Base-by-base conservation (phyloP, 257 asterid species). In the Dorcoceras hygrometricum region DNA sequence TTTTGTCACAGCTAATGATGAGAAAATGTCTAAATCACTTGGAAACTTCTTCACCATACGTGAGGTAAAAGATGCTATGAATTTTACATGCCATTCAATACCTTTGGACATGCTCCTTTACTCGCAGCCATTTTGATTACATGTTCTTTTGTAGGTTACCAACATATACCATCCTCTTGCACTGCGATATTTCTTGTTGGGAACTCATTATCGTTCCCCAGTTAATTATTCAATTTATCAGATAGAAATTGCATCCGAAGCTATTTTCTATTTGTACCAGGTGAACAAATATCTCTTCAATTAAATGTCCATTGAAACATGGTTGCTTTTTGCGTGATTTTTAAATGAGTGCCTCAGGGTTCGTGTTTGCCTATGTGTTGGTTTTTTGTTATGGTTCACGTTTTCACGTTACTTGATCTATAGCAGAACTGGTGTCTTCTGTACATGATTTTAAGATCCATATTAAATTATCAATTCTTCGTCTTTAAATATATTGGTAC, bases 31-130 rank as follows among this genome's bases (percentile, higher is more conserved):
- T 0, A 92, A 89, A 65, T 92, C 98, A 5, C 67, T 82, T 22
- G 90, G 90, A 31, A 89, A 92, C 71, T 87, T 89, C 73, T 89
- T 89, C 81, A 89, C 98, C 68, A 89, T 92, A 57, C 89, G 97
- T 36, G 84, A 89, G 95, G 98, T 87, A 86, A 39, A 68, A 53
- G 20, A 22, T 71, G 46, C 29, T 18, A 23, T 31, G 54, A 62
- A 8, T 26, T 4, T 39, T 14, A 6, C 6, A 26, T 57, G 48
- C 29, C 23, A 18, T 65, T 57, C 68, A 53, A 28, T 75, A 0
- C 4, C 19, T 57, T 20, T 24, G 7, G 31, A 25, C 18, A 8
- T 62, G 50, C 8, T 34, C 20, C 9, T 57, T n/a, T 14, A 59
- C 14, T 39, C 19, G 29, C 25, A 65, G 14, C 24, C 10, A 10